A percentile compares a stretch with the other conserved stretches of the same genome.
Evolutionary conservation across 352 stramenopile species (phyloP).

Genomic region (Globisporangium nagaii): DNA sequence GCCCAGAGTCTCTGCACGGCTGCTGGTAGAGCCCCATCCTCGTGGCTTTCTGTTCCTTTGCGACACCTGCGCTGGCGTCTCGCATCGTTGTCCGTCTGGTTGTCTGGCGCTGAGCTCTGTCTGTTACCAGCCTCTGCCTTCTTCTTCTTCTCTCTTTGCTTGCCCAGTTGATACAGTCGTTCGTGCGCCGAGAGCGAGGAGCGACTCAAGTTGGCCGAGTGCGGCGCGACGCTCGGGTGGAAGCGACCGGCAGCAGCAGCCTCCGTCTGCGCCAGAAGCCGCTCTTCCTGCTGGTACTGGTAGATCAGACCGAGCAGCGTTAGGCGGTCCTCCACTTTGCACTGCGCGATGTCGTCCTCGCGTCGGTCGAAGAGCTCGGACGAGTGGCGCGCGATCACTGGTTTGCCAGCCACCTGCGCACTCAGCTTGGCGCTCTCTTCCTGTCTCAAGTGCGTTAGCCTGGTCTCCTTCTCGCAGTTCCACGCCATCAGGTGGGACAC

Average conservation of each 20-base stretch:
- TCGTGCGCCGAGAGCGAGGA: constrained; percentile 29
- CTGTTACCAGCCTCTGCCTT: too few species aligned
- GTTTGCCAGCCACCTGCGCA: constrained; percentile 23
- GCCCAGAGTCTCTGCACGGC: constrained; percentile 28
- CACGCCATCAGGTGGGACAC: constrained; percentile 62
- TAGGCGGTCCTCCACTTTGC: constrained; percentile 64
- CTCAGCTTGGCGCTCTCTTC: constrained; percentile 24
- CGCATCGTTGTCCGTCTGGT: not conserved
- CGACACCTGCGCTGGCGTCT: not conserved
- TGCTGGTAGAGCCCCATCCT: constrained; percentile 9
- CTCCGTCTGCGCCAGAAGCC: constrained; percentile 16
- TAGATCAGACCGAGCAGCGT: constrained; percentile 69
- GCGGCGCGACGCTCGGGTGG: constrained; percentile 38
- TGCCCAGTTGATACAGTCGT: constrained; percentile 41
- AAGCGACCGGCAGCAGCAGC: constrained; percentile 3
- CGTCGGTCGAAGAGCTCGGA: constrained; percentile 24
- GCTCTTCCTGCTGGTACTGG: constrained; percentile 59
- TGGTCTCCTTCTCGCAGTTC: constrained; percentile 53
- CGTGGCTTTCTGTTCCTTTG: not conserved
- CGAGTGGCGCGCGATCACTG: constrained; percentile 28
- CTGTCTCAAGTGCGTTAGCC: constrained; percentile 36
- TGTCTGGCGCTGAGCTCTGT: not conserved
- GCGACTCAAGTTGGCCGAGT: constrained; percentile 41
- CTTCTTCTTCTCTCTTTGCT: constrained; percentile 9
- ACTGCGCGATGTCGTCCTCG: constrained; percentile 44